phyloP scores from a whole-genome alignment of 805 yeast genomes.

The Maudiozyma turicensis region DNA sequence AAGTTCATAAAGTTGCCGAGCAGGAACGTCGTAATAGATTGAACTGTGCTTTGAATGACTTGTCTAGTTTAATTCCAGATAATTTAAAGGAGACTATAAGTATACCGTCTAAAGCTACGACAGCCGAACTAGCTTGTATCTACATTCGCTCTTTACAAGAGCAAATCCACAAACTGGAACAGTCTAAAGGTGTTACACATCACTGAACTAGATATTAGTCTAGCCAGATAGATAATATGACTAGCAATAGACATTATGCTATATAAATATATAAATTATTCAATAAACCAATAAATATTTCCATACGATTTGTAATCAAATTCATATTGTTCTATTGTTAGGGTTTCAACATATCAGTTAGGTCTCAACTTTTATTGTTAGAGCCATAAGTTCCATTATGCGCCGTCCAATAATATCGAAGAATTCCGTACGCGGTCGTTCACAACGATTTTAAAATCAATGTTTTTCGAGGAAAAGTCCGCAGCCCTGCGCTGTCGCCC shows the following conservation, averaged over 20 bases:
- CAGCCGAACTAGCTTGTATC: slow-evolving; percentile 78
- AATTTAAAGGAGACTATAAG: slow-evolving; percentile 43
- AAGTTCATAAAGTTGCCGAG: slow-evolving; percentile 80
- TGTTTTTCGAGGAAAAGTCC: too few species aligned
- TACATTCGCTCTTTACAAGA: slow-evolving; percentile 40
- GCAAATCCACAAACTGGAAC: neutral
- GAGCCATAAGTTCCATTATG: too few species aligned
- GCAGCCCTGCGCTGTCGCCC: too few species aligned
- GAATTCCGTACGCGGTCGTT: neutral
- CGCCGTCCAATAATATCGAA: neutral
- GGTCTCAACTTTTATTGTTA: too few species aligned
- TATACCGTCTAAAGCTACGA: slow-evolving; percentile 86
- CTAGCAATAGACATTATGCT: neutral
- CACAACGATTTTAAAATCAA: neutral
- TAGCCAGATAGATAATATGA: neutral
- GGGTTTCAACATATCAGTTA: too few species aligned
- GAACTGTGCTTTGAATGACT: slow-evolving; percentile 75
- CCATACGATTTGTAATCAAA: too few species aligned
- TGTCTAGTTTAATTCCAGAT: slow-evolving; percentile 60
- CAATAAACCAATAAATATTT: too few species aligned
- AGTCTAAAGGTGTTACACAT: neutral
- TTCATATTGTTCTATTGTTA: too few species aligned
- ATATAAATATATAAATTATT: too few species aligned
- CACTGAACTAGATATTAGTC: neutral
- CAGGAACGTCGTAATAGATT: slow-evolving; percentile 92